phyloP scores from a whole-genome alignment of 768 basidiomycete species.

The Tylopilus plumbeoviolaceoides region DNA sequence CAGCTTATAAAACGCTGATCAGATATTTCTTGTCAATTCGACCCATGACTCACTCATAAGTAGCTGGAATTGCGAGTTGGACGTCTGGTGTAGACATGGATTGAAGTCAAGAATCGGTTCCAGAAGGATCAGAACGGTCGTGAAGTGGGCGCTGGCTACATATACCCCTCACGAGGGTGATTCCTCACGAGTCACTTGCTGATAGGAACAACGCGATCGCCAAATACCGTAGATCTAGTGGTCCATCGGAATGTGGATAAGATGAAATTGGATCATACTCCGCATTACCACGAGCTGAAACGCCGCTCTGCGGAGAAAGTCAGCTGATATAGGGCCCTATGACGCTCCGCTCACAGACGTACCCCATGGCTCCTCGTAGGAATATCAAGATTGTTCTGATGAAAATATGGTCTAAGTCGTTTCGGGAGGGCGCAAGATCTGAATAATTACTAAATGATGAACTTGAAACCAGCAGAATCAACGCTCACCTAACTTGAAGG shows the following conservation, averaged over 20 bases:
- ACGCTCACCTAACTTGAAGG: not conserved
- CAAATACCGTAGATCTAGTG: not conserved
- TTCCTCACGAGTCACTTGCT: not conserved
- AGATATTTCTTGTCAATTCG: not conserved
- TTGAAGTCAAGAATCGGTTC: not conserved
- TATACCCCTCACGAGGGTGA: not conserved
- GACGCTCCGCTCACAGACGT: too few relatives aligned
- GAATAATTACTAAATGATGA: not conserved
- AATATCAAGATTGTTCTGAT: too few relatives aligned
- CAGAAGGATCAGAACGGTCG: too few relatives aligned
- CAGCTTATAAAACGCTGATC: constrained; percentile 10
- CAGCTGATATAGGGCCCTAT: not conserved
- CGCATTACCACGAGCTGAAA: not conserved
- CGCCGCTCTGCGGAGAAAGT: not conserved
- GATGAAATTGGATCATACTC: not conserved
- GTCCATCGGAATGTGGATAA: not conserved
- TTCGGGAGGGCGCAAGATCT: not conserved
- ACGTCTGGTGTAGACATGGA: constrained; percentile 23
- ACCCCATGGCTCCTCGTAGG: too few relatives aligned
- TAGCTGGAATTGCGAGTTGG: constrained; percentile 11
- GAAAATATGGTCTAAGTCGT: not conserved
- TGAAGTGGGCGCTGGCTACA: not conserved
- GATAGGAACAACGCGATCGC: not conserved
- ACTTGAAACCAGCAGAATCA: not conserved
- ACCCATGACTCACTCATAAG: constrained; percentile 14